These are phyloP conservation scores for Fusarium subglutinans DNA, from an alignment of 2,329 filamentous ascomycete genomes.

Conservation along the genomic window DNA sequence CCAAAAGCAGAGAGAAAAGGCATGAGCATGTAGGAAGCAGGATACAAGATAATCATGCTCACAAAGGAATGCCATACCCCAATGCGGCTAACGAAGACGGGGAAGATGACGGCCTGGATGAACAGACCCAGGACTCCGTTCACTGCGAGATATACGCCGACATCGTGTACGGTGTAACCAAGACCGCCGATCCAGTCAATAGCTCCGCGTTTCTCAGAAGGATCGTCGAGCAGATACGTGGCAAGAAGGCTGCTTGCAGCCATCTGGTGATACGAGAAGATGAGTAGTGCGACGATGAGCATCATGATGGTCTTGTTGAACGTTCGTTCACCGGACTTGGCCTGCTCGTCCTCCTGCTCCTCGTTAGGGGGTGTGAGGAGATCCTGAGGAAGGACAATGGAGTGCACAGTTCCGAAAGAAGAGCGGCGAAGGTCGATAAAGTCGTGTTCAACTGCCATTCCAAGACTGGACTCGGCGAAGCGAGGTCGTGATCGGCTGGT, in stretches of 20 bases:
- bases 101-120: conserved; percentile 78
- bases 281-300: conserved; percentile 52
- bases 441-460: conserved; percentile 33
- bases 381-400: conserved; percentile 46
- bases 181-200: conserved; percentile 67
- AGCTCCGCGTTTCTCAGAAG: conserved; percentile 16
- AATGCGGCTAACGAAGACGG: conserved; percentile 68
- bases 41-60: conserved; percentile 71
- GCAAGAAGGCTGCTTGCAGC: conserved; percentile 54
- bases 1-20: conserved; percentile 73
- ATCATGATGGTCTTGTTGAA: conserved; percentile 50
- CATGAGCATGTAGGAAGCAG: conserved; percentile 73
- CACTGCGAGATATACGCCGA: conserved; percentile 73
- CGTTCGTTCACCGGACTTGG: conserved; percentile 34
- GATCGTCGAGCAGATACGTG: conserved; percentile 54
- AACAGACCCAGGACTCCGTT: conserved; percentile 77
- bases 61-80: conserved; percentile 75
- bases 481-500: conserved; percentile 29
- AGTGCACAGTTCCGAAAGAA: conserved; percentile 55
- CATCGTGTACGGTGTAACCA: conserved; percentile 71
- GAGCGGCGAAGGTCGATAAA: conserved; percentile 42
- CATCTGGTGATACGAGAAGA: conserved; percentile 59
- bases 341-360: conserved; percentile 18
- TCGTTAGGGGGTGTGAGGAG: conserved; percentile 26
- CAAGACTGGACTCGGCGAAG: conserved; percentile 36